phyloP scores from a whole-genome alignment of 306 rosid species.

The Canavalia gladiata region DNA sequence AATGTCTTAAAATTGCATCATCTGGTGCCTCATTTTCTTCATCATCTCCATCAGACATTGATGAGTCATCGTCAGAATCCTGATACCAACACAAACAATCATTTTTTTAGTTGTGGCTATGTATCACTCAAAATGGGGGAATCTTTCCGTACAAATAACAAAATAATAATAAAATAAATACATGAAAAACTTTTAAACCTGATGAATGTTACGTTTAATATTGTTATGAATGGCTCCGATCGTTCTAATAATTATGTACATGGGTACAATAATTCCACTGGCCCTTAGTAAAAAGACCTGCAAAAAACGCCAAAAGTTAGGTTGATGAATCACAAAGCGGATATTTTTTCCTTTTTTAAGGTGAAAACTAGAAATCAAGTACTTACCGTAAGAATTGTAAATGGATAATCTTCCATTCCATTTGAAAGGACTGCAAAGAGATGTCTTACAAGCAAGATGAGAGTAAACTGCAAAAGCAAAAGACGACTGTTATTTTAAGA shows the following conservation, averaged over 20 bases:
- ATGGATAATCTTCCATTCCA: slow-evolving; percentile 80
- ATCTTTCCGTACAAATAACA: neutral
- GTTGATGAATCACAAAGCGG: neutral
- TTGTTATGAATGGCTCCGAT: slow-evolving; percentile 70
- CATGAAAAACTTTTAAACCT: slow-evolving; percentile 43
- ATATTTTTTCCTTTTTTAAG: neutral
- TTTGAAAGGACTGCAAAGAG: slow-evolving; percentile 65
- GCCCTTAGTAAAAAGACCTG: slow-evolving; percentile 70
- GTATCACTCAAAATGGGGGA: neutral
- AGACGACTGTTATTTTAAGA: slow-evolving; percentile 12
- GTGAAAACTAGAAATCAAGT: neutral
- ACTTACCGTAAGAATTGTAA: slow-evolving; percentile 84
- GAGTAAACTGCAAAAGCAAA: slow-evolving; percentile 69
- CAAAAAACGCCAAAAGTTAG: slow-evolving; percentile 21
- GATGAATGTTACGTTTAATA: slow-evolving; percentile 55
- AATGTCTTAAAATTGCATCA: slow-evolving; percentile 55
- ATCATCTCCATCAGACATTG: slow-evolving; percentile 54
- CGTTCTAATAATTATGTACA: slow-evolving; percentile 68
- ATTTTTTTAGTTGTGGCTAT: slow-evolving; percentile 35
- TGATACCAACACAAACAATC: slow-evolving; percentile 38
- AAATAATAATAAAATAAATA: neutral
- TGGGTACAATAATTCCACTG: slow-evolving; percentile 84
- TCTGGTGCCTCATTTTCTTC: slow-evolving; percentile 58
- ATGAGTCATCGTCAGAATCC: slow-evolving; percentile 64
- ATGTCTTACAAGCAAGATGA: slow-evolving; percentile 83